A percentile compares a stretch with the other conserved stretches of the same genome.
phyloP scores from a whole-genome alignment of 2,329 filamentous ascomycete species.

The Phyllosticta citribraziliensis region DNA sequence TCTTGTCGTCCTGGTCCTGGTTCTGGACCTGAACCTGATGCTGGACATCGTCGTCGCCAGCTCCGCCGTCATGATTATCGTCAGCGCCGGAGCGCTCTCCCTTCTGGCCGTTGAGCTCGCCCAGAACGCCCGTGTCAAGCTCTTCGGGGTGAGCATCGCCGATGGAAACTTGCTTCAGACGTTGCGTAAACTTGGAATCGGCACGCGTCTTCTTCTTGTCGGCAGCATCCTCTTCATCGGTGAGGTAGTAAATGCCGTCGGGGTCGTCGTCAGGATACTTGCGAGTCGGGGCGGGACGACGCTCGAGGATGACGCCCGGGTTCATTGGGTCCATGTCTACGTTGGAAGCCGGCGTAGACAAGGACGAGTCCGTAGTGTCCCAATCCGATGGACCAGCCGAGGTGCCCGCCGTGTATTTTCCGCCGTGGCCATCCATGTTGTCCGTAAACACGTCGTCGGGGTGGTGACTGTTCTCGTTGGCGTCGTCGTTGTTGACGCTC shows the following conservation, averaged over 20 bases:
- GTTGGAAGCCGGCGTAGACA: neutral
- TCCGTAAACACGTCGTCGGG: neutral
- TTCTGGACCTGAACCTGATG: too few species aligned
- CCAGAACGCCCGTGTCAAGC: too few species aligned
- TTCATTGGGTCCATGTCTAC: neutral
- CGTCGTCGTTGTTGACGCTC: neutral
- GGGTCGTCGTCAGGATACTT: neutral
- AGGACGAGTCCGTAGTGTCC: neutral
- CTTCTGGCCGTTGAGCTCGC: too few species aligned
- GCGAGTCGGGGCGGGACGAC: neutral
- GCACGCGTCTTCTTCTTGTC: neutral
- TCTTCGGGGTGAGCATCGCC: too few species aligned
- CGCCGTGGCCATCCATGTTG: neutral
- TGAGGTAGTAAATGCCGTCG: neutral
- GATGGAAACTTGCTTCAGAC: neutral
- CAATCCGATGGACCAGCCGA: neutral
- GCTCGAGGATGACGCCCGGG: neutral
- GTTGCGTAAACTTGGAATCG: neutral
- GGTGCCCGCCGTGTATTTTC: neutral
- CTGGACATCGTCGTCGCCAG: too few species aligned
- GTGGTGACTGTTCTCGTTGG: neutral
- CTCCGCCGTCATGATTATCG: too few species aligned
- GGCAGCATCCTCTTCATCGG: neutral
- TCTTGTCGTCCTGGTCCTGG: too few species aligned
- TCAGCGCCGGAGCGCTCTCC: too few species aligned